Conservation (phyloP, 331 rosid species). For the Dryas integrifolia region DNA sequence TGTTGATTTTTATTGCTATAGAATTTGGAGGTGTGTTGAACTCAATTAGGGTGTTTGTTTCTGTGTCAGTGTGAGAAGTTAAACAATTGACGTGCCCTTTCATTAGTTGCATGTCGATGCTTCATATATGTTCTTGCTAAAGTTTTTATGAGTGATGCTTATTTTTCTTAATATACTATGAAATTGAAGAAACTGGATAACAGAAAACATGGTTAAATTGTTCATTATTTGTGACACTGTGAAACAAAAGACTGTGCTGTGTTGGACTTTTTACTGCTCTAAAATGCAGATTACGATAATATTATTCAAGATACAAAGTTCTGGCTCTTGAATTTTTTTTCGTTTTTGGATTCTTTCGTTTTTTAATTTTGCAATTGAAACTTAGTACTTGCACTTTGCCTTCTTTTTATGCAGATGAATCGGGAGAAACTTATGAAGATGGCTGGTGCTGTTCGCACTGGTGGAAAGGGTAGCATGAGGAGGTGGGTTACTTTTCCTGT, state of each 20-base stretch:
- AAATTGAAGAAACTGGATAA: conserved; percentile 1
- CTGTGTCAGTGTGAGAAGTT: neutral
- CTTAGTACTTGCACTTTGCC: neutral
- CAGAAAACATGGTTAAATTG: neutral
- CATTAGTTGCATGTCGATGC: neutral
- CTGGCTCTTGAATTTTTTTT: neutral
- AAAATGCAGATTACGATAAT: neutral
- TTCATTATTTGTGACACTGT: neutral
- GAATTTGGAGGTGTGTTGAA: neutral
- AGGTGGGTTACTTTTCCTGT: conserved; percentile 38
- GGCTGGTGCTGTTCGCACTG: conserved; percentile 91
- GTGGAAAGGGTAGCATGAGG: conserved; percentile 89
- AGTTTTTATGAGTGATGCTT: neutral
- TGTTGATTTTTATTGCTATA: neutral
- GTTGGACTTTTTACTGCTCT: neutral
- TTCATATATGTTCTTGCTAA: neutral
- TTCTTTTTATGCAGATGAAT: conserved; percentile 53
- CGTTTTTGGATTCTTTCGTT: neutral
- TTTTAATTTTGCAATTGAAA: neutral
- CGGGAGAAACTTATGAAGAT: conserved; percentile 73
- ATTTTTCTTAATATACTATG: no score
- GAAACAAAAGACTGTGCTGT: neutral
- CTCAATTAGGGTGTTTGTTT: neutral
- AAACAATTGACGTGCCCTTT: neutral
- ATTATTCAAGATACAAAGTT: neutral